Evolutionary conservation across 495 filamentous ascomycete genomes (phyloP), one percentile per base, ranked within the genome.

Genomic region (Penicillium samsonianum): DNA sequence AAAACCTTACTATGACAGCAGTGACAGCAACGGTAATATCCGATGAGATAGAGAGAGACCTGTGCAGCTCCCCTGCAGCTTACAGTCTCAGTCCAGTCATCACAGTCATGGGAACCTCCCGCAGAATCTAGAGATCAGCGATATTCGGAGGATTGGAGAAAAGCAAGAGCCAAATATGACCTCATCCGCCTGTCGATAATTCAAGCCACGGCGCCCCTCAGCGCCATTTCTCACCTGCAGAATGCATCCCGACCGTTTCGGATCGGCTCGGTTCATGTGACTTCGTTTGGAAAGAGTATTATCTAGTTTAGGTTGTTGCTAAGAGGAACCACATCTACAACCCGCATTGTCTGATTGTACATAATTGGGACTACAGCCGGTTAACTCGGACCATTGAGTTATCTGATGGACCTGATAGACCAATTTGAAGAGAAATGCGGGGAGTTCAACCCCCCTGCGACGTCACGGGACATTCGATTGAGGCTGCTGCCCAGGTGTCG

Each of bases 231-330:
- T 20, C 43, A 40, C 44, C n/a, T 45, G 47, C 38, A 54, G 42
- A 26, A 51, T 52, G 59, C 52, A 53, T 58, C 58, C 51, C 56
- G 59, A 55, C 56, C 49, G 56, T 59, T 62, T 53, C 26, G 53
- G 53, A 33, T 43, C 45, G 52, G 30, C 50, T 28, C 60, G 23
- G 47, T 52, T 65, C 56, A 63, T 55, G 63, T 61, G 58, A 64
- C 44, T 47, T 46, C 5, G 8, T 10, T 1, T 3, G n/a, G 14
- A 17, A 28, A 40, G 4, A 23, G 12, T 14, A n/a, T 5, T 47
- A 23, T 20, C 53, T 49, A 17, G 25, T 48, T 38, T 55, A 37
- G 57, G 20, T 19, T 55, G 50, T n/a, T 41, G 58, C 28, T 35
- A 23, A 30, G 26, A 7, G n/a, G n/a, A n/a, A 50, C 35, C 40